Base-by-base conservation (phyloP, 2,329 filamentous ascomycete species). In the Neonectria neomacrospora region DNA sequence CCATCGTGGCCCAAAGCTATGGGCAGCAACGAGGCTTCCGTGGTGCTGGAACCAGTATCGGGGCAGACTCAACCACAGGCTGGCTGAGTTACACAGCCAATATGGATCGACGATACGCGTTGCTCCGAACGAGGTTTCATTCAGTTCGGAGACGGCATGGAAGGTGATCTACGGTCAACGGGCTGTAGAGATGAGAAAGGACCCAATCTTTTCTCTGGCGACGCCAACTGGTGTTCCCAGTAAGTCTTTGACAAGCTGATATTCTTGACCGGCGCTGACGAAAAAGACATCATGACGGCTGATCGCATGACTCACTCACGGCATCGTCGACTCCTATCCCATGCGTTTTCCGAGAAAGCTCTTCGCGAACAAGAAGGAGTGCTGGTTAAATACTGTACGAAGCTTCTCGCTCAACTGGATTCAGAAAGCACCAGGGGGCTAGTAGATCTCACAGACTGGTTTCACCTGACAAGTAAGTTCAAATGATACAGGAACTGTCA, bases 301-400 rank as follows among this genome's bases (percentile, higher is more conserved):
- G 60, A 68, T 51, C 61, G 66, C 1, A 44, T 22, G 7, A 64
- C 61, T 1, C 67, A 70, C 20, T 57, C 67, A 12, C 50, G 66
- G 42, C 67, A 70, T 34, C 59, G 67, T 6, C 64, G 67, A 4
- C 52, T 68, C 1, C 58, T 70, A 10, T 51, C 67, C 0, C 66
- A 70, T 50, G 67, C 67, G 3, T 68, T 70, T 28, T 70, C 67
- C 0, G 66, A 70, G 32, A 70, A 61, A n/a, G 67, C 66, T 2
- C 64, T 70, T 20, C 59, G 66, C 1, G 67, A 70, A 11, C 67
- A 70, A 51, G 67, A 70, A 39, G 50, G 37, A 4, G 48, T 68
- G n/a, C 28, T 70, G 16, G 55, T 61, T 3, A 55, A 65, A 23
- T 70, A 68, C 22, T 64, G 66, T 14, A 64, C 64, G 4, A 67